phyloP scores from a whole-genome alignment of 169 alveolate genomes.

The Perkinsus chesapeaki region DNA sequence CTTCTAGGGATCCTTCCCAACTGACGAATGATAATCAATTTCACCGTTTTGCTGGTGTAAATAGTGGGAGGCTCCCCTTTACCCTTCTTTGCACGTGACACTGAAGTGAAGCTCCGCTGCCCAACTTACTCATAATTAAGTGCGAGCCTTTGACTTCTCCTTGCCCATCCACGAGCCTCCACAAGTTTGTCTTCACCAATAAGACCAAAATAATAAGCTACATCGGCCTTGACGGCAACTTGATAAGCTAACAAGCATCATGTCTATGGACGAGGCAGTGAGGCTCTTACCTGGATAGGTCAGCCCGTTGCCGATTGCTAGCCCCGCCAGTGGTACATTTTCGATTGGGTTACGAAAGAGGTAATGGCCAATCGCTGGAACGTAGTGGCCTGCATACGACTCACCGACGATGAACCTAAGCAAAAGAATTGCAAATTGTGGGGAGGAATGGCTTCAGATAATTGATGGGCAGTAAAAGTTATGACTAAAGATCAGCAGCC shows the following conservation, averaged over 20 bases:
- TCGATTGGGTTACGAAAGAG: not conserved
- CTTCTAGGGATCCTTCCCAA: not conserved
- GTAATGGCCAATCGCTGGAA: not conserved
- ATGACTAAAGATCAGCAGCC: too few species aligned
- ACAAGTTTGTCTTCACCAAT: not conserved
- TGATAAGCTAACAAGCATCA: too few species aligned
- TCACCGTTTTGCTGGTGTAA: too few species aligned
- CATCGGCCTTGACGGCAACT: not conserved
- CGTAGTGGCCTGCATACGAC: not conserved
- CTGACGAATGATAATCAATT: too few species aligned
- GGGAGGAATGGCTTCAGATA: too few species aligned
- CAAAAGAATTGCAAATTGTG: not conserved
- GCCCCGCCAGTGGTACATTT: not conserved
- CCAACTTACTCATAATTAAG: not conserved
- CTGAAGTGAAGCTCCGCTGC: not conserved
- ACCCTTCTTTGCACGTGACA: too few species aligned
- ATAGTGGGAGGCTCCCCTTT: too few species aligned
- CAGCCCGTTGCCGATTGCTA: not conserved
- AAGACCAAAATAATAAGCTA: not conserved
- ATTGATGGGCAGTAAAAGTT: too few species aligned
- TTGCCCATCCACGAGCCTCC: not conserved
- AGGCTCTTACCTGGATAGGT: not conserved
- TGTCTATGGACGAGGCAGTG: not conserved
- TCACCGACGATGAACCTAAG: not conserved
- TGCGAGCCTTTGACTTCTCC: not conserved